Percentiles rank a stretch among this genome's conserved stretches.
Evolutionary conservation across 2,329 filamentous ascomycete genomes (phyloP).

Genomic region (Alternaria consortialis): DNA sequence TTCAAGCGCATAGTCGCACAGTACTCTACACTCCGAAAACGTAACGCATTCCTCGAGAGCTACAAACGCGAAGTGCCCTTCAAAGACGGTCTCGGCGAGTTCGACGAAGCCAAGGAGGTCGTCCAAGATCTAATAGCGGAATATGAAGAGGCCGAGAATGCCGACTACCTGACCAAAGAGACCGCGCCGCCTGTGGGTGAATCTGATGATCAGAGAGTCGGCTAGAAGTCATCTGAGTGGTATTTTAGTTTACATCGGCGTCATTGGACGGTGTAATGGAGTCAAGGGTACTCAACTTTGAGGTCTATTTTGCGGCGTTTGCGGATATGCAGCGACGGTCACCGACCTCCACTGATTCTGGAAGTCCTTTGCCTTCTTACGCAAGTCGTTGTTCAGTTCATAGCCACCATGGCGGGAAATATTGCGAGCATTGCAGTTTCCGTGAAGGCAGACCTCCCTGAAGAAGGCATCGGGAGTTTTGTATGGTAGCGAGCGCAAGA

Average conservation of each 20-base stretch:
- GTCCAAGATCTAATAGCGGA: slow-evolving; percentile 90
- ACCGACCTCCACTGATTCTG: neutral
- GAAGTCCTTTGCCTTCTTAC: neutral
- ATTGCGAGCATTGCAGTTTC: neutral
- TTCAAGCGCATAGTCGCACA: slow-evolving; percentile 94
- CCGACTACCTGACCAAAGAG: slow-evolving; percentile 85
- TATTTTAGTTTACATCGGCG: slow-evolving; percentile 7
- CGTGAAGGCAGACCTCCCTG: neutral
- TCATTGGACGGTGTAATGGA: slow-evolving; percentile 8
- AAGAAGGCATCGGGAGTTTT: neutral
- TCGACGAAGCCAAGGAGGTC: slow-evolving; percentile 92
- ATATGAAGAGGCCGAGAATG: slow-evolving; percentile 93
- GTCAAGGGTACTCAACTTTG: slow-evolving; percentile 3
- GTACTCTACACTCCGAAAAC: slow-evolving; percentile 93
- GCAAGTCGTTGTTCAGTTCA: neutral
- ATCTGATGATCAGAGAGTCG: slow-evolving; percentile 44
- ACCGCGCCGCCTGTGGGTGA: slow-evolving; percentile 56
- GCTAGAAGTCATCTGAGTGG: slow-evolving; percentile 12
- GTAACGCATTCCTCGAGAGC: slow-evolving; percentile 93
- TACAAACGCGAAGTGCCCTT: slow-evolving; percentile 98
- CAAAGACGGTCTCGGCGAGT: slow-evolving; percentile 88
- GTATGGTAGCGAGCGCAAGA: neutral
- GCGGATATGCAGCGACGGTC: neutral
- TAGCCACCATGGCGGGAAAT: neutral
- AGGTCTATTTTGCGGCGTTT: slow-evolving; percentile 5